phyloP scores from a whole-genome alignment of 1,139 yeast genomes.

The Nakaseomyces sp. region DNA sequence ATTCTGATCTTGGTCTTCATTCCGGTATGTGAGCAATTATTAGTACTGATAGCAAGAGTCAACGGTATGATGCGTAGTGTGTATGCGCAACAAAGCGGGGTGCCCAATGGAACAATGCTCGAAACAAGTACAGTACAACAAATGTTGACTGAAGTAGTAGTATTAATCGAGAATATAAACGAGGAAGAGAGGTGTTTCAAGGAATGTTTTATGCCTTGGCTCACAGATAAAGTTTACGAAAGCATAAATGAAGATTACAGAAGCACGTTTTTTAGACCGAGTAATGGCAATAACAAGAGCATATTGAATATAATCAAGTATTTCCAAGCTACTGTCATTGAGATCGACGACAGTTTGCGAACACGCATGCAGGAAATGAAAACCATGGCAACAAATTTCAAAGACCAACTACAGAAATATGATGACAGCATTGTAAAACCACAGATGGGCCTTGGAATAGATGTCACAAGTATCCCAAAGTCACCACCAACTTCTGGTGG shows the following conservation, averaged over 20 bases:
- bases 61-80: constrained; percentile 30
- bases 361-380: not conserved
- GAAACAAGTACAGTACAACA: not conserved
- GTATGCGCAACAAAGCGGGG: constrained; percentile 6
- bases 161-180: constrained; percentile 7
- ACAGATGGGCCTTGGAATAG: not conserved
- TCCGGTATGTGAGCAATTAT: constrained; percentile 50
- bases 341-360: not conserved
- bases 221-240: constrained; percentile 17
- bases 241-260: constrained; percentile 20
- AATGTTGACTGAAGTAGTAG: constrained; percentile 7
- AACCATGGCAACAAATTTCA: not conserved
- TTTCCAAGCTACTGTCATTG: not conserved
- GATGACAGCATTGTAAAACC: not conserved
- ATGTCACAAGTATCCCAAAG: not conserved
- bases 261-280: constrained; percentile 6
- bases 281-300: not conserved
- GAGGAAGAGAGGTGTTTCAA: constrained; percentile 9
- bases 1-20: constrained; percentile 33
- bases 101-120: constrained; percentile 5
- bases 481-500: no score
- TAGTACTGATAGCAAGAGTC: constrained; percentile 43
- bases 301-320: not conserved
- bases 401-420: not conserved
- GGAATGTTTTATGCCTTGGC: constrained; percentile 18